Base-by-base conservation (phyloP, 2,329 filamentous ascomycete species). In the Apiospora kogelbergensis region DNA sequence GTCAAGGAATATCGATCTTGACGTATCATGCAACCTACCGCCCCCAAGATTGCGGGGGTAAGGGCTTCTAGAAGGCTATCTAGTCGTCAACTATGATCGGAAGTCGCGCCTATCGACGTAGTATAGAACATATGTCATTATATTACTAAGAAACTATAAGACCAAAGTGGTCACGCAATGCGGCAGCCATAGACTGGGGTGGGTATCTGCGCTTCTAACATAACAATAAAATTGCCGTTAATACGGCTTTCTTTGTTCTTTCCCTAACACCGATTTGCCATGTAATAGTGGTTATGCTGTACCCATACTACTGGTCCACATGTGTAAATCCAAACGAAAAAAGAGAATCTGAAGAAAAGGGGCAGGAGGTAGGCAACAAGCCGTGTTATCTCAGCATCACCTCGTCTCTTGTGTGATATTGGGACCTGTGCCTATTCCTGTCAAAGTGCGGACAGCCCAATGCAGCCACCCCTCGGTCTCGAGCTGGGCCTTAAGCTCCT, bases 401-500 rank as follows among this genome's bases (percentile, higher is more conserved):
- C 44, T 66, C 20, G 7, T 44, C 30, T 65, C 67, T 26, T 67
- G 67, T 78, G 82, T 81, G 65, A 90, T 87, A 72, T 89, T 88
- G 22, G 87, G 87, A 6, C 87, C 86, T 0, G 86, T 89, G 17
- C 88, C 88, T 60, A 90, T 85, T 3, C 88, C 88, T 5, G 88
- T 89, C 73, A 89, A 68, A 42, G 88, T 86, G 78, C 89, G 84
- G 46, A 90, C 85, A 60, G 90, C 80, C 90, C 90, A 92, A 70
- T 88, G 84, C 76, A 88, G 73, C 87, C 87, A 90, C 74, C 88
- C 88, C 77, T 91, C 89, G 70, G 84, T 88, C 79, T 90, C 87
- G 9, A 92, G 85, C 71, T 89, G 87, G 17, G 77, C 76, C 76
- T 92, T 88, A 41, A 94, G 79, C 72, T 89, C 87, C 48, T 88